Conservation (phyloP, 2,329 filamentous ascomycete genomes). For the Talaromyces sp. region DNA sequence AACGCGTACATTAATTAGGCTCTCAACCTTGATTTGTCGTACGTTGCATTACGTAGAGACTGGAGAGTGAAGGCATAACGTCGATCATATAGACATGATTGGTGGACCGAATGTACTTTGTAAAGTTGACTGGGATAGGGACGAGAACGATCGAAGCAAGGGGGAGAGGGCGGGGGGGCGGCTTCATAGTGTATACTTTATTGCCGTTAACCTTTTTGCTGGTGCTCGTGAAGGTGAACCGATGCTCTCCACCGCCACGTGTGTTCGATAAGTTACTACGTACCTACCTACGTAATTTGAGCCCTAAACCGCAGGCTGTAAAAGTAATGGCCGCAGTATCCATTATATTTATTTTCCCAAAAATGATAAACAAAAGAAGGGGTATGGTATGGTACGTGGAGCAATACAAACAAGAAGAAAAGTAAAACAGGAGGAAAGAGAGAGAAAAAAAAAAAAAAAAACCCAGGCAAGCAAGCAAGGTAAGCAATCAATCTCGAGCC, state of each 20-base stretch:
- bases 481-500: constrained; percentile 18
- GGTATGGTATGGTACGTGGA: neutral
- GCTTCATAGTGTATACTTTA: neutral
- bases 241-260: constrained; percentile 7
- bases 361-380: neutral
- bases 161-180: too few species aligned
- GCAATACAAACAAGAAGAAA: constrained; percentile 3
- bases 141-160: neutral
- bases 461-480: constrained; percentile 11
- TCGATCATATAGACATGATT: neutral
- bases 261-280: neutral
- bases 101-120: neutral
- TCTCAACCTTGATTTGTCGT: too few species aligned
- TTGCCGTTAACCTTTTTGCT: neutral
- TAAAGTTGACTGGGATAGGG: neutral
- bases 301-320: too few species aligned
- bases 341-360: neutral
- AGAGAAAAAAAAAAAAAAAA: constrained; percentile 24
- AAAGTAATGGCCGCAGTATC: too few species aligned
- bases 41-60: neutral
- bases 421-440: constrained; percentile 25
- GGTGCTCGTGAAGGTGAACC: neutral
- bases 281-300: too few species aligned
- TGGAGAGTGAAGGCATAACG: too few species aligned
- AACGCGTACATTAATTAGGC: too few species aligned